Percentiles rank a stretch among this genome's conserved stretches.
These are phyloP conservation scores for Ogataea sp. DNA, from an alignment of 805 yeast species.

Conservation along the genomic window DNA sequence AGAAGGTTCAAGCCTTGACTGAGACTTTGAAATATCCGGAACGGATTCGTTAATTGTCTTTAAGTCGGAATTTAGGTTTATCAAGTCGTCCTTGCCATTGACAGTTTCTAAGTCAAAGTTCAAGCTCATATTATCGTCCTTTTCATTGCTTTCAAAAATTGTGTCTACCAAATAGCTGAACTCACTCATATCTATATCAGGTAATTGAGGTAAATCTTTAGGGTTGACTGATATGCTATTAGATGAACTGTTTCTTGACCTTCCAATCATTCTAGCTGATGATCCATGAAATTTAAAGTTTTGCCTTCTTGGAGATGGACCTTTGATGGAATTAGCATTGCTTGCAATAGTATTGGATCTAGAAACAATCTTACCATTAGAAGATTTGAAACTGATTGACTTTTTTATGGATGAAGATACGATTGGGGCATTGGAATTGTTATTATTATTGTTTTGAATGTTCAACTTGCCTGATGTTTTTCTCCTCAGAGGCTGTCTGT, in stretches of 20 bases:
- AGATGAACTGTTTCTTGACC: neutral
- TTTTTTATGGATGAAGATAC: conserved; percentile 42
- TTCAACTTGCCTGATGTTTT: conserved; percentile 6
- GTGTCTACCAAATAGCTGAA: conserved; percentile 23
- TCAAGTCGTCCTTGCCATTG: neutral
- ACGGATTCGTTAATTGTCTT: too few species aligned
- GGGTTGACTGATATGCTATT: conserved; percentile 11
- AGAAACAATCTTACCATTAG: neutral
- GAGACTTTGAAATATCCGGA: too few species aligned
- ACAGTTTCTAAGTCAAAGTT: neutral
- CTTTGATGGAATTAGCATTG: neutral
- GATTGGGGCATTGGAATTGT: conserved; percentile 26
- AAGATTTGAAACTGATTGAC: conserved; percentile 32
- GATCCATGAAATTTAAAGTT: too few species aligned
- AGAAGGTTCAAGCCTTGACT: too few species aligned
- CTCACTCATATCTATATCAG: conserved; percentile 19
- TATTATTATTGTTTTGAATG: conserved; percentile 9
- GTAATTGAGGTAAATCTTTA: conserved; percentile 18
- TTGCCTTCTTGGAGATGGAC: neutral
- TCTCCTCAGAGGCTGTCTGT: conserved; percentile 8
- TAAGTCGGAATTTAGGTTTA: neutral
- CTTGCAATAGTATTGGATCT: neutral
- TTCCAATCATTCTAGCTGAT: neutral
- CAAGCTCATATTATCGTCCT: neutral
- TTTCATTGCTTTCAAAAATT: conserved; percentile 15